Evolutionary conservation across 306 rosid species (phyloP).

Genomic region (Prunus mume): DNA sequence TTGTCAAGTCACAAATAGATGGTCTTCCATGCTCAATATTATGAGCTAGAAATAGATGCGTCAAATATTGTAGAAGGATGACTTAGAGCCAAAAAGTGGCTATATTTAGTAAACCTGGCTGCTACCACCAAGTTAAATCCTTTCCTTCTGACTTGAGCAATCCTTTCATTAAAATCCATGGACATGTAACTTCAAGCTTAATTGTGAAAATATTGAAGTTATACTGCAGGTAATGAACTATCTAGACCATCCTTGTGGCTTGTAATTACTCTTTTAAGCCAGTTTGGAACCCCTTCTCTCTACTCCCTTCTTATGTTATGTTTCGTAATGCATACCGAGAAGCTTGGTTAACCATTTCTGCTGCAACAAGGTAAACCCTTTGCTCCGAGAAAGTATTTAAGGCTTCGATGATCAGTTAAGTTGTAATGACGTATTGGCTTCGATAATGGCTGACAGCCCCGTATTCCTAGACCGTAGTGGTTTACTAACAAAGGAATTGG

Average conservation of each 20-base stretch:
- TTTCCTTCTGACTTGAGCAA: background rate
- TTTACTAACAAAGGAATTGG: background rate
- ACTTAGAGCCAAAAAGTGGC: background rate
- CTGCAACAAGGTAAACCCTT: background rate
- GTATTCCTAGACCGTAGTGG: background rate
- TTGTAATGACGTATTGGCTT: background rate
- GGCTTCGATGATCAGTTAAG: background rate
- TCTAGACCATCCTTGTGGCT: too few relatives aligned
- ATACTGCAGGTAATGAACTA: background rate
- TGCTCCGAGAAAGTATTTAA: background rate
- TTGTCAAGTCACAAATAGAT: background rate
- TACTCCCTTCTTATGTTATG: background rate
- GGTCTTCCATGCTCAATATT: background rate
- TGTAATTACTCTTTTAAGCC: too few relatives aligned
- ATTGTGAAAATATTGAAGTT: background rate
- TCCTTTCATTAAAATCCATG: too few relatives aligned
- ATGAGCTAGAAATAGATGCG: background rate
- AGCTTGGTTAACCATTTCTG: background rate
- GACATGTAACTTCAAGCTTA: background rate
- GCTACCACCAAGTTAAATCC: background rate
- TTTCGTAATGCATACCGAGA: background rate
- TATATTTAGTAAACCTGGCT: background rate
- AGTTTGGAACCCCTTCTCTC: background rate
- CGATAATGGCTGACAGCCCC: background rate
- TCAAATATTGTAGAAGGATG: background rate